These are phyloP conservation scores for Primulina tabacum DNA, from an alignment of 257 asterid genomes.

Conservation along the genomic window DNA sequence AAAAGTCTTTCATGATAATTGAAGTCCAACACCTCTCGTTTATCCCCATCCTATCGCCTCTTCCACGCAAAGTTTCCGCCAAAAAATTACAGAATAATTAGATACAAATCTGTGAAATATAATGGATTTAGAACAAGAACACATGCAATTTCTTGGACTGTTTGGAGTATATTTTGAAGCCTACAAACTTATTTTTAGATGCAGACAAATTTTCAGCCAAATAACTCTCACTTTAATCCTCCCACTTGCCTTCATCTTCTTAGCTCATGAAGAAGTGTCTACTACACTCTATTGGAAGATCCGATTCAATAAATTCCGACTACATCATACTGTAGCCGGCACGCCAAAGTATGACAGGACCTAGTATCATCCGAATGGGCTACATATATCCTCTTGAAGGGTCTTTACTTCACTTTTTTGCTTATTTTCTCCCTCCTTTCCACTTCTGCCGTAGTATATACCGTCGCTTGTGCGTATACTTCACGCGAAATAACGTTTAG, in stretches of 20 bases:
- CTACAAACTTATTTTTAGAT: constrained; percentile 43
- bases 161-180: constrained; percentile 50
- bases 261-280: constrained; percentile 44
- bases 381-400: constrained; percentile 29
- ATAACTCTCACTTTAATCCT: constrained; percentile 56
- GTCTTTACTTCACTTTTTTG: constrained; percentile 35
- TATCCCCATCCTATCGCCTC: background rate
- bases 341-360: constrained; percentile 24
- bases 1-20: no score
- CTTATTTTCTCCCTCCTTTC: constrained; percentile 57
- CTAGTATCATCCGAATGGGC: constrained; percentile 38
- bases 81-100: no score
- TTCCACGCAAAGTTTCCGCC: background rate
- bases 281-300: constrained; percentile 31
- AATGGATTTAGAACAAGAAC: constrained; percentile 71
- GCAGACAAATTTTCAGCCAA: constrained; percentile 50
- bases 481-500: constrained; percentile 36
- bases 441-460: constrained; percentile 62
- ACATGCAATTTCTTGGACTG: constrained; percentile 54
- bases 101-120: no score
- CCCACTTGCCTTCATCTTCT: constrained; percentile 56
- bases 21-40: no score
- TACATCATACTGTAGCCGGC: constrained; percentile 17
- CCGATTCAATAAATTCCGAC: constrained; percentile 21
- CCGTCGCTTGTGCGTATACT: constrained; percentile 49